Evolutionary conservation across 768 basidiomycete species (phyloP).

Genomic region (Sarcomyxa edulis): DNA sequence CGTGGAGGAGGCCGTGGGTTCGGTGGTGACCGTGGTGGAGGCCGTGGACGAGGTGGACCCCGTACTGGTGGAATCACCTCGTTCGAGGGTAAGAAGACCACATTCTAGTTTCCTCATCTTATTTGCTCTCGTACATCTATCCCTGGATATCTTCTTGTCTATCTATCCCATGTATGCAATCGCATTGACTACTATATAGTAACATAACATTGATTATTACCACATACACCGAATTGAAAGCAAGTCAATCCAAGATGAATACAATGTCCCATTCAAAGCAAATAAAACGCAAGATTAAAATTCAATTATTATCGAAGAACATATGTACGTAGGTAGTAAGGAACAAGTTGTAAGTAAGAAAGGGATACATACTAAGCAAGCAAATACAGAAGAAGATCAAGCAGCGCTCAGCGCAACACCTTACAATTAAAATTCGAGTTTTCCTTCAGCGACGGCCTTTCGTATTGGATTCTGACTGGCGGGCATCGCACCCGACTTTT

Average conservation of each 20-base stretch:
- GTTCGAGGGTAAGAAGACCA: slow-evolving; percentile 65
- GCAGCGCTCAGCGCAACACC: background rate
- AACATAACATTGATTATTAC: too few species aligned
- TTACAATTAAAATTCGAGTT: slow-evolving; percentile 2
- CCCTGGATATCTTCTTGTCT: background rate
- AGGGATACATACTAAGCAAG: background rate
- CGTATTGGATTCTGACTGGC: slow-evolving; percentile 68
- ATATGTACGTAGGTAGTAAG: background rate
- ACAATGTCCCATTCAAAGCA: too few species aligned
- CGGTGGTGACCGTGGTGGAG: slow-evolving; percentile 34
- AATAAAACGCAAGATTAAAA: too few species aligned
- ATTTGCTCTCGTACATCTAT: background rate
- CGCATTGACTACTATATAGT: too few species aligned
- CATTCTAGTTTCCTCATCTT: slow-evolving; percentile 35
- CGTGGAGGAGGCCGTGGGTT: slow-evolving; percentile 33
- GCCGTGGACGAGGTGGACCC: slow-evolving; percentile 37
- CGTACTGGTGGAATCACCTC: slow-evolving; percentile 62
- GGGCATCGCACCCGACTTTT: slow-evolving; percentile 66
- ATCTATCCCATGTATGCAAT: too few species aligned
- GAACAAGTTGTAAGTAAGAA: background rate
- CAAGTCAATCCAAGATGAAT: too few species aligned
- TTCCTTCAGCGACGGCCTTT: slow-evolving; percentile 34
- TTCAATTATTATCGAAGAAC: too few species aligned
- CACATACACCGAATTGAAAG: too few species aligned
- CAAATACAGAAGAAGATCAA: background rate